These are phyloP conservation scores for Pyrenophora seminiperda DNA, from an alignment of 2,329 filamentous ascomycete species.

Conservation along the genomic window DNA sequence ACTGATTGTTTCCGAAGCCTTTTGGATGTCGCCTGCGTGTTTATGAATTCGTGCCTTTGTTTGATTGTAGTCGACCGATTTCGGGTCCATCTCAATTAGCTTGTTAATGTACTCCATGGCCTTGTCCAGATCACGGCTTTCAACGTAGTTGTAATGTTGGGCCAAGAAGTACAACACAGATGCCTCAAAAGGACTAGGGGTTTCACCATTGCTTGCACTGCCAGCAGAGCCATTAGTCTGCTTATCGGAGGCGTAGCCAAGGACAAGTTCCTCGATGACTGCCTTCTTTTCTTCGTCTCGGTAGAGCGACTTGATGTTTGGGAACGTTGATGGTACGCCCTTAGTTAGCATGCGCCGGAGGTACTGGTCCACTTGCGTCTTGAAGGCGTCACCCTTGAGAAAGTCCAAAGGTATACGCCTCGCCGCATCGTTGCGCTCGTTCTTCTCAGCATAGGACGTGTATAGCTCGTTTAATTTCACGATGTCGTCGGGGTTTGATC, in stretches of 20 bases:
- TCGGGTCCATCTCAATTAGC: slow-evolving; percentile 77
- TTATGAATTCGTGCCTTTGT: slow-evolving; percentile 95
- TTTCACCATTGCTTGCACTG: slow-evolving; percentile 58
- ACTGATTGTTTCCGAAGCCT: slow-evolving; percentile 88
- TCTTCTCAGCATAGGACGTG: slow-evolving; percentile 79
- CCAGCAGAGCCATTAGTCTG: slow-evolving; percentile 57
- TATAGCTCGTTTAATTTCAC: slow-evolving; percentile 79
- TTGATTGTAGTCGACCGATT: slow-evolving; percentile 90
- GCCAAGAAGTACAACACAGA: slow-evolving; percentile 91
- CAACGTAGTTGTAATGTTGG: slow-evolving; percentile 93
- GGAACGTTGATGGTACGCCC: slow-evolving; percentile 93
- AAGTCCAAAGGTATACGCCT: slow-evolving; percentile 89
- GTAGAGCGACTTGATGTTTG: slow-evolving; percentile 94
- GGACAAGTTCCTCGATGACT: slow-evolving; percentile 74
- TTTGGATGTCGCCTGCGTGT: slow-evolving; percentile 77
- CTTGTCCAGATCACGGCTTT: slow-evolving; percentile 81
- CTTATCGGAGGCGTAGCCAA: slow-evolving; percentile 73
- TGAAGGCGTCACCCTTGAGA: slow-evolving; percentile 78
- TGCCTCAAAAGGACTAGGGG: slow-evolving; percentile 67
- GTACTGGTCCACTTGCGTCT: slow-evolving; percentile 76
- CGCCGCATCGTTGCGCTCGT: slow-evolving; percentile 81
- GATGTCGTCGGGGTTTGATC: slow-evolving; percentile 65
- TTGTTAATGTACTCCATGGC: slow-evolving; percentile 83
- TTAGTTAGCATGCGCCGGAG: slow-evolving; percentile 84
- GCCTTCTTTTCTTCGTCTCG: slow-evolving; percentile 75